Conservation (phyloP, 139 green algal species). For the Picochlorum costavermella region DNA sequence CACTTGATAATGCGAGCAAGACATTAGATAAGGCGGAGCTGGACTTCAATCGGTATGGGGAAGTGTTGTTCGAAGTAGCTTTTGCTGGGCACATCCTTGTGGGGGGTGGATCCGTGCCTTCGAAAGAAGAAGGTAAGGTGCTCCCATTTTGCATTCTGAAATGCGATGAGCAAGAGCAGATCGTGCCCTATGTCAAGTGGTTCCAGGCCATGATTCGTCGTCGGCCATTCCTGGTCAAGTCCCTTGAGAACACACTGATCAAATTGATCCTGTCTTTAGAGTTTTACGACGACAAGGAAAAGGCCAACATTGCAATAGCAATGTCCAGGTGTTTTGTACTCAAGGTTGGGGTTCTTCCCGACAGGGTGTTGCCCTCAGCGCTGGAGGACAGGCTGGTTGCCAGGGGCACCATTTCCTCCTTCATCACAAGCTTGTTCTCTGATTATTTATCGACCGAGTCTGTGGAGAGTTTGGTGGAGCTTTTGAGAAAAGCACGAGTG, state of each 20-base stretch:
- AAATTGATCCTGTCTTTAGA: constrained; percentile 82
- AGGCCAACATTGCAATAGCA: constrained; percentile 69
- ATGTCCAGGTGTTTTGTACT: constrained; percentile 57
- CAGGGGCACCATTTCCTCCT: constrained; percentile 74
- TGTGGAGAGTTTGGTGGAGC: constrained; percentile 71
- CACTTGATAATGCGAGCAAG: constrained; percentile 70
- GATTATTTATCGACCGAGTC: constrained; percentile 62
- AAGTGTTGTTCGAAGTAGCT: constrained; percentile 87
- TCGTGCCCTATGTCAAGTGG: constrained; percentile 76
- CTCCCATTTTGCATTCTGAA: constrained; percentile 62
- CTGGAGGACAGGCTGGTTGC: constrained; percentile 83
- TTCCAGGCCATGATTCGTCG: constrained; percentile 74
- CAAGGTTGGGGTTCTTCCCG: constrained; percentile 67
- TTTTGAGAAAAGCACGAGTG: constrained; percentile 77
- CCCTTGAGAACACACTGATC: constrained; percentile 82
- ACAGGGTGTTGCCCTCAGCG: constrained; percentile 66
- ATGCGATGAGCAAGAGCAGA: constrained; percentile 38
- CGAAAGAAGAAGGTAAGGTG: background rate
- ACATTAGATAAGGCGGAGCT: constrained; percentile 72
- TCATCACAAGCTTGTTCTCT: constrained; percentile 83
- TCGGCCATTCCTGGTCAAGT: constrained; percentile 87
- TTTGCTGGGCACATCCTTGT: constrained; percentile 78
- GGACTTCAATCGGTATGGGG: constrained; percentile 90
- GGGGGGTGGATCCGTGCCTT: constrained; percentile 50
- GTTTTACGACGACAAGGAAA: constrained; percentile 73